A percentile compares a stretch with the other conserved stretches of the same genome.
phyloP scores from a whole-genome alignment of 805 yeast species.

The Candida anglica region DNA sequence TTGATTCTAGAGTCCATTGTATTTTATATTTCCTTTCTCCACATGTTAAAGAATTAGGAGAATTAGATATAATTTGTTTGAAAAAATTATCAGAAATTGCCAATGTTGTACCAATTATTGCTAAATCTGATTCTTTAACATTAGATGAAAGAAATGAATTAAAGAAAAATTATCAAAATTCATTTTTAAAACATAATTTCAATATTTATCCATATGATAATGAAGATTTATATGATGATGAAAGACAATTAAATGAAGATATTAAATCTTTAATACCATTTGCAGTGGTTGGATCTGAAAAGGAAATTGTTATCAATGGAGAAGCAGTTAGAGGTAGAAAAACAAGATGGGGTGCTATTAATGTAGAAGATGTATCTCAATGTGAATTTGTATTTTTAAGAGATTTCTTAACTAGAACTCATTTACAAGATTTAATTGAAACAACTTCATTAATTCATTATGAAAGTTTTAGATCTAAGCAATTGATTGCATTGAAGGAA shows the following conservation, averaged over 20 bases:
- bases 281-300: constrained; percentile 91
- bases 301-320: constrained; percentile 70
- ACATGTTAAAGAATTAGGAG: constrained; percentile 77
- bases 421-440: constrained; percentile 92
- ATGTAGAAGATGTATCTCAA: constrained; percentile 90
- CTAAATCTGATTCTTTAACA: constrained; percentile 88
- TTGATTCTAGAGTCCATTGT: constrained; percentile 91
- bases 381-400: constrained; percentile 94
- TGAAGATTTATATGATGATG: constrained; percentile 67
- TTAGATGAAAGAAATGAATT: constrained; percentile 76
- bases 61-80: constrained; percentile 77
- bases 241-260: constrained; percentile 67
- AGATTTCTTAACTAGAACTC: constrained; percentile 92
- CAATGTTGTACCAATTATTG: constrained; percentile 93
- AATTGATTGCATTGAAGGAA: constrained; percentile 89
- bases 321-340: constrained; percentile 83
- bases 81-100: constrained; percentile 84
- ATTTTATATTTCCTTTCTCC: constrained; percentile 89
- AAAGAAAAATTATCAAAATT: constrained; percentile 73
- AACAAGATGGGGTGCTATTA: constrained; percentile 90
- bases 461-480: constrained; percentile 90
- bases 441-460: constrained; percentile 85
- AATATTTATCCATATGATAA: constrained; percentile 81
- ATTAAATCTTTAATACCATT: constrained; percentile 79
- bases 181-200: constrained; percentile 68